A percentile compares a stretch with the other conserved stretches of the same genome.
phyloP scores from a whole-genome alignment of 116 monocot species.

The Dioscorea cayenensis region DNA sequence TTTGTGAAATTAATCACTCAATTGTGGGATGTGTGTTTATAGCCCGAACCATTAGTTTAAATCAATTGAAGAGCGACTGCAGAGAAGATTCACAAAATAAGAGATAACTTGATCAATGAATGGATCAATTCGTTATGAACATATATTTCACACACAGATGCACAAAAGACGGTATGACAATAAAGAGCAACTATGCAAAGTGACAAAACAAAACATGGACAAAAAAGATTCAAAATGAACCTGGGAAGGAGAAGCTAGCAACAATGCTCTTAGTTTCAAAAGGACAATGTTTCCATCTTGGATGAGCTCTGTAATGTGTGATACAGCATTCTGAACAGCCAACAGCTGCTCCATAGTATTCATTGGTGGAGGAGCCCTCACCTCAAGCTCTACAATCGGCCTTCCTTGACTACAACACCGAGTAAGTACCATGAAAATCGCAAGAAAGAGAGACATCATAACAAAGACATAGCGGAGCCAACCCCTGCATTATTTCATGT shows the following conservation, averaged over 20 bases:
- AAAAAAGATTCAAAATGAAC: slow-evolving; percentile 22
- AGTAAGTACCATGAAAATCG: slow-evolving; percentile 69
- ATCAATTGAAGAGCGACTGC: neutral
- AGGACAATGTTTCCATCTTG: slow-evolving; percentile 84
- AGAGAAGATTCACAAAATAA: neutral
- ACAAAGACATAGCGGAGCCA: slow-evolving; percentile 52
- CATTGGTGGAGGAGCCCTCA: slow-evolving; percentile 75
- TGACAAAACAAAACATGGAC: neutral
- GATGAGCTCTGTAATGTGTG: slow-evolving; percentile 67
- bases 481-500: slow-evolving; percentile 49
- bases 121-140: neutral
- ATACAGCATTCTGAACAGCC: slow-evolving; percentile 92
- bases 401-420: slow-evolving; percentile 56
- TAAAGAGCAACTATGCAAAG: neutral
- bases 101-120: neutral
- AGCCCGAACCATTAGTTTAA: neutral
- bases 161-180: neutral
- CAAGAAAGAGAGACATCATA: slow-evolving; percentile 50
- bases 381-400: slow-evolving; percentile 51
- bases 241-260: slow-evolving; percentile 83
- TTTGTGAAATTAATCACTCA: neutral
- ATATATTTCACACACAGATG: no score
- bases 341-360: slow-evolving; percentile 94
- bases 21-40: neutral
- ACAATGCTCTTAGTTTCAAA: slow-evolving; percentile 72